phyloP scores from a whole-genome alignment of 768 basidiomycete genomes.

The Tephrocybe sp. region DNA sequence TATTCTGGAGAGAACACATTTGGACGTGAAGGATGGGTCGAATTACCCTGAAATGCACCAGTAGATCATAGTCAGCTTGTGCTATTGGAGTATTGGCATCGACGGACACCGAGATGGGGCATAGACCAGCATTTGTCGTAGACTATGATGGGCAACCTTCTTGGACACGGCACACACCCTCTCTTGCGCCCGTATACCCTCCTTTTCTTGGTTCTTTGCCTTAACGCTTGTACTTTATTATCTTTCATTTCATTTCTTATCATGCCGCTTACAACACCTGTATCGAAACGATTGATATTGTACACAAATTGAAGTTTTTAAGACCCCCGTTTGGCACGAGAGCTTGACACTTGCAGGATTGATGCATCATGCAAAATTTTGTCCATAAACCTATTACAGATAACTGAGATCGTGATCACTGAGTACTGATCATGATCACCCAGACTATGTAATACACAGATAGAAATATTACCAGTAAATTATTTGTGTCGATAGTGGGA shows the following conservation, averaged over 20 bases:
- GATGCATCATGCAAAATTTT: too few species aligned
- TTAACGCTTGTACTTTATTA: conserved; percentile 23
- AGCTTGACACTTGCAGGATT: too few species aligned
- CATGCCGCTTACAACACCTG: conserved; percentile 15
- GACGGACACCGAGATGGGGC: conserved; percentile 19
- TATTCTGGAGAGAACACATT: conserved; percentile 99
- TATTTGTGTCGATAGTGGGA: neutral
- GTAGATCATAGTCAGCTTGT: conserved; percentile 5
- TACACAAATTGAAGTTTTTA: conserved; percentile 5
- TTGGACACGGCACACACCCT: conserved; percentile 1
- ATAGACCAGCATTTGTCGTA: conserved; percentile 12
- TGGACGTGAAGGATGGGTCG: conserved; percentile 54
- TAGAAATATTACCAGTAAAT: too few species aligned
- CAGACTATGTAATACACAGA: too few species aligned
- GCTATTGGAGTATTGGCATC: conserved; percentile 18
- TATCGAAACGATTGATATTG: conserved; percentile 15
- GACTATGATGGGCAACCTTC: conserved; percentile 12
- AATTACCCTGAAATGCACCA: conserved; percentile 45
- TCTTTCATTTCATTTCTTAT: conserved; percentile 16
- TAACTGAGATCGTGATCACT: too few species aligned
- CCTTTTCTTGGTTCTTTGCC: conserved; percentile 12
- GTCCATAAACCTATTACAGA: too few species aligned
- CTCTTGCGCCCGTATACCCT: conserved; percentile 19
- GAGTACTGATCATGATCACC: too few species aligned
- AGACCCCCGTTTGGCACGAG: too few species aligned